Conservation (phyloP, 2,329 filamentous ascomycete genomes). For the Calycina marina region DNA sequence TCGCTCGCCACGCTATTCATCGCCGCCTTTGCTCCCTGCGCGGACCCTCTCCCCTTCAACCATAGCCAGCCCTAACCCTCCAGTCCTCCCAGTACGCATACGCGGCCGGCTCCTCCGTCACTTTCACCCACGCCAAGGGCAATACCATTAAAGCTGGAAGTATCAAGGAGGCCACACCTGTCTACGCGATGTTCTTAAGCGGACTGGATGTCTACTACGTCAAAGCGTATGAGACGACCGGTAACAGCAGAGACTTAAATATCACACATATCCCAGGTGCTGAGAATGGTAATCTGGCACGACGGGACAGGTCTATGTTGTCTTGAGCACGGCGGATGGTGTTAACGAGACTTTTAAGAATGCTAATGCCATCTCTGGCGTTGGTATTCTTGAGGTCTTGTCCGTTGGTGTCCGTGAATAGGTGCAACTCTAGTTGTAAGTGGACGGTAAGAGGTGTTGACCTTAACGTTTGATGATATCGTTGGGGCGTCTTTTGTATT, state of each 20-base stretch:
- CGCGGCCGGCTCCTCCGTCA: conserved; percentile 10
- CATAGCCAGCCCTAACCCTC: conserved; percentile 36
- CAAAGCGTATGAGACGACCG: conserved; percentile 5
- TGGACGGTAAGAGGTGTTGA: no score
- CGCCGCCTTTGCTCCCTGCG: conserved; percentile 35
- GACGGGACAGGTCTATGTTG: conserved; percentile 27
- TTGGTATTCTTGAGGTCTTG: not conserved
- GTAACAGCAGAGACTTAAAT: conserved; percentile 13
- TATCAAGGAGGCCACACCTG: conserved; percentile 5
- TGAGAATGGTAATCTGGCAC: conserved; percentile 7
- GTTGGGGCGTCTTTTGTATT: no score
- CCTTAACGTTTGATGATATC: no score
- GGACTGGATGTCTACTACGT: conserved; percentile 19
- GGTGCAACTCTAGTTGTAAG: no score
- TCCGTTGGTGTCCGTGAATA: no score
- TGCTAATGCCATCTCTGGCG: not conserved
- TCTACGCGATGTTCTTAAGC: conserved; percentile 18
- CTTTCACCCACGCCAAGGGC: conserved; percentile 13
- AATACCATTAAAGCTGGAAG: conserved; percentile 10
- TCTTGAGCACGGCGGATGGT: conserved; percentile 25
- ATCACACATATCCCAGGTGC: conserved; percentile 10
- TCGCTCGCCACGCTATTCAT: conserved; percentile 52
- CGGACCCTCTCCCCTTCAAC: conserved; percentile 40
- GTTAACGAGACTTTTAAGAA: not conserved
- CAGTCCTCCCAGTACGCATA: conserved; percentile 11